These are phyloP conservation scores for Lipomyces starkeyi DNA, from an alignment of 805 yeast genomes.

Conservation along the genomic window DNA sequence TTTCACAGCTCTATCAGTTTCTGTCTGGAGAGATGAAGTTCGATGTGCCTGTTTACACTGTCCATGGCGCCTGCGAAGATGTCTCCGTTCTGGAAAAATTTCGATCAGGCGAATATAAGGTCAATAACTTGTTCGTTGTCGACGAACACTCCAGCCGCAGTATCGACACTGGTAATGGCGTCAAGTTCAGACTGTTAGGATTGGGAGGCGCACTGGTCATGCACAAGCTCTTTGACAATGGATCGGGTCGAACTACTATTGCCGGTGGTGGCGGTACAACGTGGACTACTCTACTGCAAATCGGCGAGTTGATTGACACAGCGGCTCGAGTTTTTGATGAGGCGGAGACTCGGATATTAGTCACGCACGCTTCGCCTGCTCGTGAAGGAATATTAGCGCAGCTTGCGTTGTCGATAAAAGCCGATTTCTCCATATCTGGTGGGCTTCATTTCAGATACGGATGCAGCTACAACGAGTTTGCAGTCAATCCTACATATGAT, in stretches of 20 bases:
- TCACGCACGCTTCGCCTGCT: slow-evolving; percentile 73
- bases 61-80: slow-evolving; percentile 80
- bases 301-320: slow-evolving; percentile 67
- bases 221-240: slow-evolving; percentile 71
- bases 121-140: slow-evolving; percentile 64
- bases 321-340: slow-evolving; percentile 51
- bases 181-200: slow-evolving; percentile 64
- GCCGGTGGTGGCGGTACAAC: slow-evolving; percentile 72
- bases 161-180: slow-evolving; percentile 51
- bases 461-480: slow-evolving; percentile 69
- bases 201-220: slow-evolving; percentile 73
- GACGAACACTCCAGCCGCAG: slow-evolving; percentile 62
- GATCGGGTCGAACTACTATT: slow-evolving; percentile 53
- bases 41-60: slow-evolving; percentile 72
- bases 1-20: slow-evolving; percentile 61
- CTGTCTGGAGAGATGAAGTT: slow-evolving; percentile 52
- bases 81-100: slow-evolving; percentile 68
- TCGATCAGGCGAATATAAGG: slow-evolving; percentile 56
- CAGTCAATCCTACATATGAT: slow-evolving; percentile 67
- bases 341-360: slow-evolving; percentile 61
- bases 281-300: slow-evolving; percentile 74
- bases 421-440: slow-evolving; percentile 75
- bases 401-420: slow-evolving; percentile 66
- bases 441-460: slow-evolving; percentile 75
- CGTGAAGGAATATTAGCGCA: slow-evolving; percentile 73